Evolutionary conservation across 2,329 filamentous ascomycete genomes (phyloP), one percentile per base, ranked within the genome.

Genomic region (Chaetomiaceae sp.): DNA sequence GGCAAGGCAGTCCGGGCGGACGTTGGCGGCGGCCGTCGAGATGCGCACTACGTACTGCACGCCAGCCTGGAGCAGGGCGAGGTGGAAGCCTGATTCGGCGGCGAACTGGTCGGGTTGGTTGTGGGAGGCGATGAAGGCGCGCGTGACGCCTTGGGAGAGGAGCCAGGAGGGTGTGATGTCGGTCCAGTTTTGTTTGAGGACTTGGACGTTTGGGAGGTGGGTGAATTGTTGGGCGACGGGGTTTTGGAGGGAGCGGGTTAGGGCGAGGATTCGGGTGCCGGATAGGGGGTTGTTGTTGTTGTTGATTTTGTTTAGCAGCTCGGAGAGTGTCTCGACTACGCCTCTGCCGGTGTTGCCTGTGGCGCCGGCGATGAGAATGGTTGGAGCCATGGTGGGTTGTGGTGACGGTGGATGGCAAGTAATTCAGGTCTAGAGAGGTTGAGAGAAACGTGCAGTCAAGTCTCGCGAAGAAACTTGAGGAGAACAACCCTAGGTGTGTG

Each of bases 31-130:
- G 2, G 35, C 23, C 7, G 45, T 53, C 1, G 50, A 53, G 45
- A 53, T 53, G 40, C 50, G 50, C 19, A 53, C 50, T 4, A 53
- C 40, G 41, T 53, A 53, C 43, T 48, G 9, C 14, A 53, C 50
- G 34, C 50, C 50, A 1, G 50, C 50, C 2, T 40, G 10, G 34
- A 53, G 50, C 8, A 35, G 34, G 1, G 50, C 45, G 4, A 53
- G 19, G 40, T 48, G 50, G 35, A 53, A 53, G 7, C 17, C 9
- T 6, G 50, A 44, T 20, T 53, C 50, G 17, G 44, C 50, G 27
- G 50, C 23, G 41, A 53, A 53, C 19, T 48, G 44, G 21, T 30
- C 45, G 2, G 45, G 44, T 27, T 44, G 12, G 41, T 13, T 31
- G 40, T 44, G 50, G 1, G 50, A 35, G 2, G 50, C 50, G 16